phyloP scores from a whole-genome alignment of 2,329 filamentous ascomycete genomes.

The Monilinia aucupariae region DNA sequence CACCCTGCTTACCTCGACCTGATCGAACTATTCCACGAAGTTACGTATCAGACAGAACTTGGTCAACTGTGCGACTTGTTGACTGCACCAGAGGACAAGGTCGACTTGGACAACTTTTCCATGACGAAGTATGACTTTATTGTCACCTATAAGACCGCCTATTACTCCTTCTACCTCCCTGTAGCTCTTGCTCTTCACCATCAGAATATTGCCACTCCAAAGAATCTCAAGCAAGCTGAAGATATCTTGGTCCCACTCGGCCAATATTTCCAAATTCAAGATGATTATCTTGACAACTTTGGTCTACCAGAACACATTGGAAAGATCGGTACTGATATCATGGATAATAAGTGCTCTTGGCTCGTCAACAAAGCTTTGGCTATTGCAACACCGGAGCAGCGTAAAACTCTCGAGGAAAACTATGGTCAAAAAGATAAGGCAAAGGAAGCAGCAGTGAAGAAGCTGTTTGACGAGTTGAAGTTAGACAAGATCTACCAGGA shows the following conservation, averaged over 20 bases:
- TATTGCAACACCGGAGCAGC: conserved; percentile 76
- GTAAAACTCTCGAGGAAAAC: conserved; percentile 80
- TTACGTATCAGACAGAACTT: conserved; percentile 87
- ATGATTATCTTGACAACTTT: conserved; percentile 98
- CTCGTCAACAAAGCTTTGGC: conserved; percentile 89
- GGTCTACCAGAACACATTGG: conserved; percentile 88
- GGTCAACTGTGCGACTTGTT: conserved; percentile 92
- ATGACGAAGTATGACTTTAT: conserved; percentile 96
- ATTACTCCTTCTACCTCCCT: conserved; percentile 98
- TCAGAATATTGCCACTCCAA: conserved; percentile 74
- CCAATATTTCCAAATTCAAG: conserved; percentile 98
- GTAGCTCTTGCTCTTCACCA: conserved; percentile 86
- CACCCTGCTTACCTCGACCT: conserved; percentile 88
- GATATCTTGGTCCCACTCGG: conserved; percentile 94
- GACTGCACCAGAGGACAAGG: conserved; percentile 88
- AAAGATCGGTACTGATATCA: conserved; percentile 98
- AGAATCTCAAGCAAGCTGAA: conserved; percentile 84
- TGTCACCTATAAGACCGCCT: conserved; percentile 98
- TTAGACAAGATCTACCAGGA: conserved; percentile 78
- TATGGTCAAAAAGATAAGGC: conserved; percentile 87
- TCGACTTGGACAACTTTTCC: conserved; percentile 92
- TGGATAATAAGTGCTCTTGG: conserved; percentile 99
- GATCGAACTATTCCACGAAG: conserved; percentile 93
- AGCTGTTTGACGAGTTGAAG: conserved; percentile 78
- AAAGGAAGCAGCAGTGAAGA: conserved; percentile 82